Percentiles rank a stretch among this genome's conserved stretches.
Evolutionary conservation across 495 filamentous ascomycete genomes (phyloP).

Genomic region (Evansstolkia leycettana): DNA sequence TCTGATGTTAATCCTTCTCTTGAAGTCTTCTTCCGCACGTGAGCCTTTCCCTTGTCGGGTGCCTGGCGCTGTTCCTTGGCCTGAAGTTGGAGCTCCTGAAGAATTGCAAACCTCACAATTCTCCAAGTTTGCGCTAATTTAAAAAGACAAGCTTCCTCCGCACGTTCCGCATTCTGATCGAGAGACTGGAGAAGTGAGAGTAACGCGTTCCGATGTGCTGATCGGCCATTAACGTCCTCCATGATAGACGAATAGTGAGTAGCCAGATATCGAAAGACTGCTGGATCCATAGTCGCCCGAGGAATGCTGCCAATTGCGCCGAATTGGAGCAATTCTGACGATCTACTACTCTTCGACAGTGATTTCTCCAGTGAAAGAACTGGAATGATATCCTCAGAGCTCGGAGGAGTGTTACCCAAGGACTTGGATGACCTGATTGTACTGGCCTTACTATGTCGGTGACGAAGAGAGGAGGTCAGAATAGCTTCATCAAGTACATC

Average conservation of each 20-base stretch:
- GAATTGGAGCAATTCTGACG: slow-evolving; percentile 43
- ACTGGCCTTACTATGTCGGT: slow-evolving; percentile 22
- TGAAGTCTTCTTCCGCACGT: slow-evolving; percentile 17
- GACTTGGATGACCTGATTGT: slow-evolving; percentile 27
- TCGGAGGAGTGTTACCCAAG: slow-evolving; percentile 44
- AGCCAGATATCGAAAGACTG: slow-evolving; percentile 47
- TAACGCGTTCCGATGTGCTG: slow-evolving; percentile 27
- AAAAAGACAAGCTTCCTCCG: slow-evolving; percentile 45
- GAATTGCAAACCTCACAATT: slow-evolving; percentile 48
- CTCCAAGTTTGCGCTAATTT: slow-evolving; percentile 67
- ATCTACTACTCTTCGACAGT: slow-evolving; percentile 37
- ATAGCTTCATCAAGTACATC: slow-evolving; percentile 49
- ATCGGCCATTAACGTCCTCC: slow-evolving; percentile 11
- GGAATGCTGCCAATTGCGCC: slow-evolving; percentile 51
- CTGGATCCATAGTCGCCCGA: slow-evolving; percentile 35
- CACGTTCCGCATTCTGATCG: slow-evolving; percentile 48
- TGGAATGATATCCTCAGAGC: slow-evolving; percentile 27
- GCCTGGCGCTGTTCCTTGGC: slow-evolving; percentile 41
- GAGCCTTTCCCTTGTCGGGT: slow-evolving; percentile 11
- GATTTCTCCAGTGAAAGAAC: slow-evolving; percentile 50
- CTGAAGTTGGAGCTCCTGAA: slow-evolving; percentile 45
- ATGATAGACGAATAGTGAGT: slow-evolving; percentile 41
- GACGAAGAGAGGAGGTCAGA: slow-evolving; percentile 34
- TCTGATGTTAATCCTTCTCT: slow-evolving; percentile 20
- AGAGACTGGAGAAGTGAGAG: slow-evolving; percentile 40